Conservation (phyloP, 2,329 filamentous ascomycete genomes). For the Mariannaea sp. region DNA sequence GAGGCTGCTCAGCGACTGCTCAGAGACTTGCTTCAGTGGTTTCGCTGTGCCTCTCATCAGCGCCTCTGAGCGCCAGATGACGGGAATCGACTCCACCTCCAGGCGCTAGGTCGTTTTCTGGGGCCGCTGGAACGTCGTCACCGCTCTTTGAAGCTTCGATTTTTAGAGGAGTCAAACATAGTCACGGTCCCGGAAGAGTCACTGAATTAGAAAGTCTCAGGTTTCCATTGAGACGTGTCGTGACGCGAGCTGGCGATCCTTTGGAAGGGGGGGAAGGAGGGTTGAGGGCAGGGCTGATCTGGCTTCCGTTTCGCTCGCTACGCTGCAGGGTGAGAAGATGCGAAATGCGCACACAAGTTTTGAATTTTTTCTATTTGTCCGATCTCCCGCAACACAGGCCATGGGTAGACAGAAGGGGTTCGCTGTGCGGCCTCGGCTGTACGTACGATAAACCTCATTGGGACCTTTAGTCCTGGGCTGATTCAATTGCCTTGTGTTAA, state of each 20-base stretch:
- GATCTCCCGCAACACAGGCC: not conserved
- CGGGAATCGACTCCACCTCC: slow-evolving; percentile 8
- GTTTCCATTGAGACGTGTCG: slow-evolving; percentile 9
- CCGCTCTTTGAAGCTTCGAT: slow-evolving; percentile 35
- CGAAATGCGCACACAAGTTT: slow-evolving; percentile 16
- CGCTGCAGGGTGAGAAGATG: slow-evolving; percentile 16
- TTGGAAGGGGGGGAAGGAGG: not conserved
- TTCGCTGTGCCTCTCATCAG: not conserved
- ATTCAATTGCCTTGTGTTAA: not conserved
- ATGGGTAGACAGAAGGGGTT: slow-evolving; percentile 1
- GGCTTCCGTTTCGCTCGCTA: slow-evolving; percentile 29
- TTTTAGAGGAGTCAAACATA: slow-evolving; percentile 5
- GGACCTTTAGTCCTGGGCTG: not conserved
- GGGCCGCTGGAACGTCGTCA: slow-evolving; percentile 31
- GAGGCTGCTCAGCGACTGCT: too few relatives aligned
- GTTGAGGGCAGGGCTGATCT: not conserved
- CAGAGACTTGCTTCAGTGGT: too few relatives aligned
- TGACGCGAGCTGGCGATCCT: slow-evolving; percentile 18
- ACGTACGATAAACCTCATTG: not conserved
- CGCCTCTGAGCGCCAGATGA: slow-evolving; percentile 12
- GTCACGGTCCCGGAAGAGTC: slow-evolving; percentile 7
- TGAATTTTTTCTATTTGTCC: slow-evolving; percentile 3
- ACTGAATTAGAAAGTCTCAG: slow-evolving; percentile 10
- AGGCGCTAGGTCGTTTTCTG: slow-evolving; percentile 24
- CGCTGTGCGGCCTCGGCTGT: slow-evolving; percentile 5